Conservation (phyloP, 2,329 filamentous ascomycete genomes). For the Claviceps sp. region DNA sequence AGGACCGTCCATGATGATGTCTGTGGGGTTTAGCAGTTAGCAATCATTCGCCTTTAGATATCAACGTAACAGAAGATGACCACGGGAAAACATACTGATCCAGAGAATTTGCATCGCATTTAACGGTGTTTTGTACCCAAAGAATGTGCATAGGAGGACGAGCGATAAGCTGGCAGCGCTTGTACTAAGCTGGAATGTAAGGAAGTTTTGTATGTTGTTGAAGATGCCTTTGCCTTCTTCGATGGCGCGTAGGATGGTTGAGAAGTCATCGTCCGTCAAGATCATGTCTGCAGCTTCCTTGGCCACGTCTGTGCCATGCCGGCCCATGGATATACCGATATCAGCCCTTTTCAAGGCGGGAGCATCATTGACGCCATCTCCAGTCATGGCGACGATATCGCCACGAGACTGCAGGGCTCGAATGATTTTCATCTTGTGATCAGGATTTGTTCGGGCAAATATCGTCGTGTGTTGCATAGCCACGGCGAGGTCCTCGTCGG, state of each 20-base stretch:
- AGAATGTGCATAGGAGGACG: constrained; percentile 80
- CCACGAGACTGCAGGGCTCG: constrained; percentile 79
- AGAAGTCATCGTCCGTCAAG: constrained; percentile 77
- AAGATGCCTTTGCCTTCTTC: constrained; percentile 99
- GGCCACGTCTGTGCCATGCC: constrained; percentile 87
- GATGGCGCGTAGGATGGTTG: constrained; percentile 84
- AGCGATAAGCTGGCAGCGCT: constrained; percentile 86
- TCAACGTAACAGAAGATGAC: not conserved
- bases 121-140: constrained; percentile 88
- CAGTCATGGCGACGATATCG: constrained; percentile 97
- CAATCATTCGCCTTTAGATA: not conserved
- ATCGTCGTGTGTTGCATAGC: constrained; percentile 84
- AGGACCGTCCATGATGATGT: constrained; percentile 98
- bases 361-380: constrained; percentile 94
- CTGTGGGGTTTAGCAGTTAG: constrained; percentile 29
- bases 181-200: constrained; percentile 96
- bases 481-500: constrained; percentile 66
- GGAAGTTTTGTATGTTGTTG: constrained; percentile 98
- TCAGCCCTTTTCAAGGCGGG: constrained; percentile 94
- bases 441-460: constrained; percentile 89
- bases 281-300: constrained; percentile 96
- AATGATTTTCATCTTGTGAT: constrained; percentile 97
- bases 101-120: constrained; percentile 99
- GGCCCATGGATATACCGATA: constrained; percentile 95
- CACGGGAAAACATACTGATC: constrained; percentile 57